Evolutionary conservation across 1,139 yeast species (phyloP).

Genomic region (Pichiaceae sp.): DNA sequence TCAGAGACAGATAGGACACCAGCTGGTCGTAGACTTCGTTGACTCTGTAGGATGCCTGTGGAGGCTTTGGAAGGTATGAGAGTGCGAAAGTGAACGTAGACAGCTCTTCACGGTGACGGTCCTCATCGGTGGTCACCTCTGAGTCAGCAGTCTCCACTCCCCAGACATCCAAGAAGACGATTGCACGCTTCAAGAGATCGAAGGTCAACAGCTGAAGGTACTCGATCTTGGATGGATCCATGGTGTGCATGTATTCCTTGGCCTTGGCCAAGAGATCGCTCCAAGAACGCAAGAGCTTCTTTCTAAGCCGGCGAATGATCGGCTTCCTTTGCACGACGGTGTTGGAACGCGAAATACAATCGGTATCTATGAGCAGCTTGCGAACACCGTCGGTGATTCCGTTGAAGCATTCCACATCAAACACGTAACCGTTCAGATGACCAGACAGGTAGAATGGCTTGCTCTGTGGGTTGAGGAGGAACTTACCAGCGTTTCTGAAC

Average conservation of each 20-base stretch:
- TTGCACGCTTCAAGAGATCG: constrained; percentile 67
- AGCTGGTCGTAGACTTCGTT: constrained; percentile 68
- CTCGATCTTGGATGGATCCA: constrained; percentile 57
- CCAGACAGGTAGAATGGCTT: constrained; percentile 30
- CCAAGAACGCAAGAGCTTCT: constrained; percentile 82
- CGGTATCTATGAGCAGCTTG: constrained; percentile 62
- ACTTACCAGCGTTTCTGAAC: constrained; percentile 67
- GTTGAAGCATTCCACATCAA: constrained; percentile 35
- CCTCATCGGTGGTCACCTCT: constrained; percentile 6
- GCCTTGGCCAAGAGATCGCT: constrained; percentile 83
- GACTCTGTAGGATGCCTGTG: constrained; percentile 61
- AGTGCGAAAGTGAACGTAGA: constrained; percentile 8
- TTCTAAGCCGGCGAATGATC: constrained; percentile 63
- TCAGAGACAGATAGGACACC: constrained; percentile 60
- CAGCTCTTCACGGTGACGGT: constrained; percentile 2
- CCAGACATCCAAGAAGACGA: constrained; percentile 71
- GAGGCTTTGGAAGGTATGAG: constrained; percentile 41
- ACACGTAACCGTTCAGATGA: constrained; percentile 33
- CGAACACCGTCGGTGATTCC: constrained; percentile 80
- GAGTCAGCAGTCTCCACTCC: constrained; percentile 36
- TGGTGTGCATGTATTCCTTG: constrained; percentile 69
- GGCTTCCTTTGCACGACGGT: constrained; percentile 67
- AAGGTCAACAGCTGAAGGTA: constrained; percentile 64
- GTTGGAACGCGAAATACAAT: constrained; percentile 78
- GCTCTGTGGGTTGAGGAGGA: constrained; percentile 61